A percentile compares a stretch with the other conserved stretches of the same genome.
Conservation (phyloP, 139 green algal species). For the Zygnema cylindricum region DNA sequence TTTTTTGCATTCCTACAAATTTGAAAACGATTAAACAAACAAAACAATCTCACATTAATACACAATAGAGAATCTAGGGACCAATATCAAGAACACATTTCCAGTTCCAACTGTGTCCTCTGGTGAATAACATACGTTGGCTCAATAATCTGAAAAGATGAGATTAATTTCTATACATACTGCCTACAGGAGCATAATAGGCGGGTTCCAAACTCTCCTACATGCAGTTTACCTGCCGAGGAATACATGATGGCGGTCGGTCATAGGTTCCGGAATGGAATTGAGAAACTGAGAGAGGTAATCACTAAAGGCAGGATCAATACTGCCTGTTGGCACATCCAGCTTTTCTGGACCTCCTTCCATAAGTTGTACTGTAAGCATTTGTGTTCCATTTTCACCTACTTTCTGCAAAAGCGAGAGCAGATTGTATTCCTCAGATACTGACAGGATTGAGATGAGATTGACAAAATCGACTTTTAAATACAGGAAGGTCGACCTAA, state of each 20-base stretch:
- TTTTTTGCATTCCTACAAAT: slow-evolving; percentile 13
- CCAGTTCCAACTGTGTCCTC: too few species aligned
- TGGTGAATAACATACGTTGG: too few species aligned
- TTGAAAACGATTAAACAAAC: too few species aligned
- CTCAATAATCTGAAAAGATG: too few species aligned
- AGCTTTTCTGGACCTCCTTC: slow-evolving; percentile 72
- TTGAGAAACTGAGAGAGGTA: slow-evolving; percentile 79
- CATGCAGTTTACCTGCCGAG: background rate
- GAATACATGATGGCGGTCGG: slow-evolving; percentile 1
- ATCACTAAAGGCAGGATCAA: slow-evolving; percentile 70
- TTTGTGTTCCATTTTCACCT: background rate
- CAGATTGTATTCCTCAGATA: too few species aligned
- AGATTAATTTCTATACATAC: too few species aligned
- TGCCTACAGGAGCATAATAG: slow-evolving; percentile 18
- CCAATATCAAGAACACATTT: too few species aligned
- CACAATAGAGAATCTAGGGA: too few species aligned
- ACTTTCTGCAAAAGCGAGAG: slow-evolving; percentile 5
- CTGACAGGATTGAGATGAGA: too few species aligned
- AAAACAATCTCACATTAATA: too few species aligned
- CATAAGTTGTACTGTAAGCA: slow-evolving; percentile 57
- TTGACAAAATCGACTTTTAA: too few species aligned
- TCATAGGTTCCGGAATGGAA: background rate
- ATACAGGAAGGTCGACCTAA: too few species aligned
- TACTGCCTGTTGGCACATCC: slow-evolving; percentile 65
- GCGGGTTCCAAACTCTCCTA: background rate